phyloP scores from a whole-genome alignment of 2,329 filamentous ascomycete species.

The Ophiostoma perfectum region DNA sequence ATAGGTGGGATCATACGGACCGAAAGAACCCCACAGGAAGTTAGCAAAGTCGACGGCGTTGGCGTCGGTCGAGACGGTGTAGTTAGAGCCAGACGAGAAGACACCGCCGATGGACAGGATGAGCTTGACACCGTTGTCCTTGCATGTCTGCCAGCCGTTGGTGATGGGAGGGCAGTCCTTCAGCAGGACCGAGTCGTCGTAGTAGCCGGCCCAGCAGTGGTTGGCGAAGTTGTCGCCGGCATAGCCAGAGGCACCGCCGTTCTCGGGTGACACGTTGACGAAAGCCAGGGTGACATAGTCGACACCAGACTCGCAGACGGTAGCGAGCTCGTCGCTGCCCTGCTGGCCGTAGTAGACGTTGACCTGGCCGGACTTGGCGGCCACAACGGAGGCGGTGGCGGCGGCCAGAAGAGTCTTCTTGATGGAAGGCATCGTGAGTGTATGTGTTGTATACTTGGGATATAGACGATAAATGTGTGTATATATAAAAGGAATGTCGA shows the following conservation, averaged over 20 bases:
- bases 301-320: conserved; percentile 34
- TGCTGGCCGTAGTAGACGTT: conserved; percentile 35
- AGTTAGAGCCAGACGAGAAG: conserved; percentile 31
- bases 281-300: conserved; percentile 40
- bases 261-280: conserved; percentile 37
- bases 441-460: background rate
- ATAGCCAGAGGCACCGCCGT: conserved; percentile 33
- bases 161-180: conserved; percentile 34
- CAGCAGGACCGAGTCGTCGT: conserved; percentile 33
- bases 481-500: background rate
- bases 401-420: conserved; percentile 30
- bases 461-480: background rate
- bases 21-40: conserved; percentile 38
- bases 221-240: conserved; percentile 38
- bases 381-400: conserved; percentile 28
- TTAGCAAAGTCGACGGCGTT: conserved; percentile 36
- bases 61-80: conserved; percentile 32
- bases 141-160: conserved; percentile 43
- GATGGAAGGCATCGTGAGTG: conserved; percentile 23
- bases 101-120: conserved; percentile 59
- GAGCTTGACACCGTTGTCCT: conserved; percentile 55
- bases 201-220: conserved; percentile 35
- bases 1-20: conserved; percentile 32
- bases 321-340: conserved; percentile 28
- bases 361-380: conserved; percentile 27